These are phyloP conservation scores for Entoloma clypeatum DNA, from an alignment of 1,284 basidiomycete species.

Conservation along the genomic window DNA sequence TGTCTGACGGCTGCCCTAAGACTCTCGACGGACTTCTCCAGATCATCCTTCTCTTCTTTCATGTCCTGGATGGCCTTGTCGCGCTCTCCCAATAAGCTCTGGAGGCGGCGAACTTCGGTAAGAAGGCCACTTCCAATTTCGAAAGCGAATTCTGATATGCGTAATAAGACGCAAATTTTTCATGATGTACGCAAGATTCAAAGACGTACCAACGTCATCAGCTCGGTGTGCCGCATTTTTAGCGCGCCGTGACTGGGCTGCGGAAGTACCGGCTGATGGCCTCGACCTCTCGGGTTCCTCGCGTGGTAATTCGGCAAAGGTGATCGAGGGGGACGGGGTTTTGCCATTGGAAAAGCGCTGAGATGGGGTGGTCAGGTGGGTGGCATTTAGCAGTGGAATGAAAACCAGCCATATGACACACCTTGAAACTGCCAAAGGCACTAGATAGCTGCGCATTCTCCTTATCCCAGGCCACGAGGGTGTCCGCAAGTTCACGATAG, in stretches of 20 bases:
- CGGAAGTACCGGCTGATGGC: conserved; percentile 45
- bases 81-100: conserved; percentile 81
- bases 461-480: conserved; percentile 74
- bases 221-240: conserved; percentile 84
- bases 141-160: conserved; percentile 80
- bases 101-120: conserved; percentile 84
- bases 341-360: conserved; percentile 34
- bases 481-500: conserved; percentile 75
- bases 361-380: conserved; percentile 8
- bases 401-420: conserved; percentile 33
- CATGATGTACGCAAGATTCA: conserved; percentile 14
- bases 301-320: conserved; percentile 37
- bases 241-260: conserved; percentile 76
- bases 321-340: conserved; percentile 34
- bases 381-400: conserved; percentile 1
- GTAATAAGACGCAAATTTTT: conserved; percentile 14
- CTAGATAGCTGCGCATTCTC: conserved; percentile 80
- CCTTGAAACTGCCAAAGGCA: conserved; percentile 62
- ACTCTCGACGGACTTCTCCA: conserved; percentile 72
- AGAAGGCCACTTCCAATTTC: conserved; percentile 91
- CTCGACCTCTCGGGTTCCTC: conserved; percentile 44
- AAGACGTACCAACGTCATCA: conserved; percentile 73
- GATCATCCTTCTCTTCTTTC: conserved; percentile 83
- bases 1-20: conserved; percentile 66
- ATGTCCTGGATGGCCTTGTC: conserved; percentile 86